These are phyloP conservation scores for Blumeria hordei DNA, from an alignment of 2,329 filamentous ascomycete species.

Conservation along the genomic window DNA sequence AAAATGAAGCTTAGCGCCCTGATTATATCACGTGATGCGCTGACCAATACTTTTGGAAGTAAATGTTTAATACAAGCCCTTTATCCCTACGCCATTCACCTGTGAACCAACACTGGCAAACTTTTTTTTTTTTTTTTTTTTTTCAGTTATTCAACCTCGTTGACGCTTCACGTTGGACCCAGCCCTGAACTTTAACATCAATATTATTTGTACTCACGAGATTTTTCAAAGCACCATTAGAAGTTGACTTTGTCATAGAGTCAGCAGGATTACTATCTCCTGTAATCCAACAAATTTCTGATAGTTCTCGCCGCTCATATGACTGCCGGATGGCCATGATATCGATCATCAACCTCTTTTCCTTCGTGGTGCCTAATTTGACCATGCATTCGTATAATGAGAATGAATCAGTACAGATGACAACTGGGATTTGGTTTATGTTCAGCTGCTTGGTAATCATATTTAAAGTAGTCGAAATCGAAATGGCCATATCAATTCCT, in stretches of 20 bases:
- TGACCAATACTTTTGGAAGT: too few relatives aligned
- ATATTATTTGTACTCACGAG: background rate
- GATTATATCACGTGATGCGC: too few relatives aligned
- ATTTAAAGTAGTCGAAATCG: conserved; percentile 1
- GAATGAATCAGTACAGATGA: conserved; percentile 3
- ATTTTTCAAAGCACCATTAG: background rate
- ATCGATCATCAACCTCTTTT: conserved; percentile 2
- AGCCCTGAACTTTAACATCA: background rate
- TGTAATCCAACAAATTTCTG: background rate
- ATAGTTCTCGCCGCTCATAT: conserved; percentile 1
- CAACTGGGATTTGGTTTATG: background rate
- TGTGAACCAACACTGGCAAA: background rate
- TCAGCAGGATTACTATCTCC: background rate
- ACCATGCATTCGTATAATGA: conserved; percentile 3
- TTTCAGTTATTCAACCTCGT: background rate
- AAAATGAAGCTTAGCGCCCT: too few relatives aligned
- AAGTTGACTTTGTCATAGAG: background rate
- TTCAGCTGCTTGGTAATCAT: conserved; percentile 1
- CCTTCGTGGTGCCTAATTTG: conserved; percentile 3
- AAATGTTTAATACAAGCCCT: too few relatives aligned
- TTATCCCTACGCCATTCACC: too few relatives aligned
- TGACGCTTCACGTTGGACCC: background rate
- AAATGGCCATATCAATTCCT: conserved; percentile 3
- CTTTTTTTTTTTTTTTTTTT: background rate
- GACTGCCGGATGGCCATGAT: conserved; percentile 1